Evolutionary conservation across 306 rosid species (phyloP).

Genomic region (Rosa lucieae): DNA sequence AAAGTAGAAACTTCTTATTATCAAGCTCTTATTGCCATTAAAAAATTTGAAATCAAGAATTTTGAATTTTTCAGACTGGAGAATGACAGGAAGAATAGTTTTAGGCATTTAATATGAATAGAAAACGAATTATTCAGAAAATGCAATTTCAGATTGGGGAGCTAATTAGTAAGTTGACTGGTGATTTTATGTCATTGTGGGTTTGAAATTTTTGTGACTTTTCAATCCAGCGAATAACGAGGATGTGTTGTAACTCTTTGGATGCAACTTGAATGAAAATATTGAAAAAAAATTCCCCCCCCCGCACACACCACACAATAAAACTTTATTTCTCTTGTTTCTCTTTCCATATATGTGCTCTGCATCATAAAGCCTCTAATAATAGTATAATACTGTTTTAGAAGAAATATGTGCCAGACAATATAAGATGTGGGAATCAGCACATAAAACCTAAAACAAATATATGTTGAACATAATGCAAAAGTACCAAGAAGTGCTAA

Average conservation of each 20-base stretch:
- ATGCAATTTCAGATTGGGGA: background rate
- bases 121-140: too few relatives aligned
- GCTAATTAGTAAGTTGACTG: background rate
- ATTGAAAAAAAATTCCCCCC: background rate
- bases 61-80: background rate
- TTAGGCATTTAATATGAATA: background rate
- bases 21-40: background rate
- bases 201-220: background rate
- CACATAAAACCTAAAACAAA: background rate
- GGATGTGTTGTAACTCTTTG: background rate
- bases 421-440: background rate
- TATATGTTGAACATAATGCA: background rate
- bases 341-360: background rate
- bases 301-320: too few relatives aligned
- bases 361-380: background rate
- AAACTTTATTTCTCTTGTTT: background rate
- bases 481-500: slow-evolving; percentile 14
- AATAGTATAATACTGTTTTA: background rate
- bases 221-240: background rate
- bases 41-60: background rate
- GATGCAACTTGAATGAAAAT: background rate
- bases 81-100: background rate
- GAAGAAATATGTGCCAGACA: background rate
- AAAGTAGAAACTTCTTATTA: background rate
- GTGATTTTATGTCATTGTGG: background rate